Evolutionary conservation across 2,329 filamentous ascomycete genomes (phyloP).

Genomic region (Ophiocordyceps sinensis): DNA sequence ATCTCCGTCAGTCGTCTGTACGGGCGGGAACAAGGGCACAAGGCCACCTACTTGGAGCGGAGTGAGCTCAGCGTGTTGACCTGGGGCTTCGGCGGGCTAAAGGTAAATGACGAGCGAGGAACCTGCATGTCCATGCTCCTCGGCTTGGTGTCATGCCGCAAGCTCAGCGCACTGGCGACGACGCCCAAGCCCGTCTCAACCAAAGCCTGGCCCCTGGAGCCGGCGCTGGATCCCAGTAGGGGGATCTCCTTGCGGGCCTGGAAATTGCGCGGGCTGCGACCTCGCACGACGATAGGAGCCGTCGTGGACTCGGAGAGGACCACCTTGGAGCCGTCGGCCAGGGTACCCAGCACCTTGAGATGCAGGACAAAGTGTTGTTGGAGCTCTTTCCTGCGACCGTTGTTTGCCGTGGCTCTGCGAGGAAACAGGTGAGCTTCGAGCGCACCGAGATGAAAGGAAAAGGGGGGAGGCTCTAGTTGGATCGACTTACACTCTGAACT

Average conservation of each 20-base stretch:
- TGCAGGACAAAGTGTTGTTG: conserved; percentile 93
- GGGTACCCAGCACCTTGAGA: conserved; percentile 69
- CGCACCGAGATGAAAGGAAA: not conserved
- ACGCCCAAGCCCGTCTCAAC: conserved; percentile 49
- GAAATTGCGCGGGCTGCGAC: conserved; percentile 87
- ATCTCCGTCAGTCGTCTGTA: not conserved
- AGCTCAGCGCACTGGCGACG: conserved; percentile 39
- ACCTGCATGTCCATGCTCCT: conserved; percentile 37
- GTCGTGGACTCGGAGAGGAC: conserved; percentile 74
- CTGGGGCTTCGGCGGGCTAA: conserved; percentile 41
- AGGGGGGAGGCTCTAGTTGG: conserved; percentile 13
- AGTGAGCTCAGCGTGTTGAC: conserved; percentile 36
- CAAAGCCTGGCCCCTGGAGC: conserved; percentile 61
- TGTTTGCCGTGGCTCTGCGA: conserved; percentile 77
- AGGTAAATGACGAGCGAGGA: conserved; percentile 42
- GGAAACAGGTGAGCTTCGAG: not conserved
- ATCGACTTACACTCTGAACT: conserved; percentile 67
- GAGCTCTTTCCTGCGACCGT: conserved; percentile 83
- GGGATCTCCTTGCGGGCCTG: conserved; percentile 88
- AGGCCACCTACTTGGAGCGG: conserved; percentile 40
- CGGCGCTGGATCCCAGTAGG: conserved; percentile 61
- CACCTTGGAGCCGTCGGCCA: conserved; percentile 71
- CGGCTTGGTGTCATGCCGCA: conserved; percentile 40
- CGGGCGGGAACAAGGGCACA: not conserved
- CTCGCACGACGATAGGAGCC: conserved; percentile 83